Evolutionary conservation across 352 stramenopile species (phyloP).

Genomic region (Globisporangium orthogonon): DNA sequence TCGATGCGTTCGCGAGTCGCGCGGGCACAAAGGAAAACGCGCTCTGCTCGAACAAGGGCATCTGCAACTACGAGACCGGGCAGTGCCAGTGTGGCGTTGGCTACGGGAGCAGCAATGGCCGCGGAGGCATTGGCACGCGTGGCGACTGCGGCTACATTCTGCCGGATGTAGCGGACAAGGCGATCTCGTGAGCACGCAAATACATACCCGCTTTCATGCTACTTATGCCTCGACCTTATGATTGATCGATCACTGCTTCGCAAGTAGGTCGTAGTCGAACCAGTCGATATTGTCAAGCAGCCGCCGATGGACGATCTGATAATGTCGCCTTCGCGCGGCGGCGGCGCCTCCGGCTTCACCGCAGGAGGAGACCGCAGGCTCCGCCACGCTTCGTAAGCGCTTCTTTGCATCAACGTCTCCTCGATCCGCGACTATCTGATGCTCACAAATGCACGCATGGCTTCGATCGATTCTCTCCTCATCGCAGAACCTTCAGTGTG

Average conservation of each 20-base stretch:
- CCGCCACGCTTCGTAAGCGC: slow-evolving; percentile 8
- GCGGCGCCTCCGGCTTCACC: neutral
- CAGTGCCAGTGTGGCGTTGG: slow-evolving; percentile 41
- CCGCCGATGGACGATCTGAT: too few relatives aligned
- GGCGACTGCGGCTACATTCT: slow-evolving; percentile 54
- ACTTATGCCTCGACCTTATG: too few relatives aligned
- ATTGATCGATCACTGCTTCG: too few relatives aligned
- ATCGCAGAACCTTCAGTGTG: slow-evolving; percentile 2
- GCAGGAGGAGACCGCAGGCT: slow-evolving; percentile 4
- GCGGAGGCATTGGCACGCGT: slow-evolving; percentile 42
- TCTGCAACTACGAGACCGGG: slow-evolving; percentile 64
- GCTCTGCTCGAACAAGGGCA: slow-evolving; percentile 84
- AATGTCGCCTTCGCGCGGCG: neutral
- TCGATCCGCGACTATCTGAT: neutral
- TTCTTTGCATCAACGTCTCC: too few relatives aligned
- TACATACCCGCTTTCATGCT: neutral
- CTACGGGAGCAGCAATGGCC: slow-evolving; percentile 58
- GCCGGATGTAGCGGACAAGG: neutral
- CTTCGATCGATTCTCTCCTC: neutral
- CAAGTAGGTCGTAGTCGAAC: too few relatives aligned
- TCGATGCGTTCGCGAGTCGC: slow-evolving; percentile 34
- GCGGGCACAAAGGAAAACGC: slow-evolving; percentile 87
- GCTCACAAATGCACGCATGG: neutral
- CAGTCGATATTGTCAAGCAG: too few relatives aligned
- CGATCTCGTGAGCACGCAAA: neutral